Evolutionary conservation across 257 asterid genomes (phyloP).

Genomic region (Cynanchum wilfordii): DNA sequence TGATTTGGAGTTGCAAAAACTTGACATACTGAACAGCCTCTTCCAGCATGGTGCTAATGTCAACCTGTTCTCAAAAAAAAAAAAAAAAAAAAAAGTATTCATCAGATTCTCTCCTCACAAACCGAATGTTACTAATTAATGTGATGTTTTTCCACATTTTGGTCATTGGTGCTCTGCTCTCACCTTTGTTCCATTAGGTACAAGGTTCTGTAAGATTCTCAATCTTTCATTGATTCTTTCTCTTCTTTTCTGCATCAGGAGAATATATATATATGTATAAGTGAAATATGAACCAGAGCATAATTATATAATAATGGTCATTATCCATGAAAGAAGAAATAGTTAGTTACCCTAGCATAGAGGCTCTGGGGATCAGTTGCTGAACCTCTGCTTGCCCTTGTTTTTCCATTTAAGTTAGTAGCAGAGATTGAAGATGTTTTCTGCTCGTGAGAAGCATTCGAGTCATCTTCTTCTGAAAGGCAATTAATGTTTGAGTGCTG

Average conservation of each 20-base stretch:
- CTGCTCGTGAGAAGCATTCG: conserved; percentile 24
- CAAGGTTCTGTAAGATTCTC: conserved; percentile 74
- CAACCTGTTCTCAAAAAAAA: conserved; percentile 34
- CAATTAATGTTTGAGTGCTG: conserved; percentile 27
- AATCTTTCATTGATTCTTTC: conserved; percentile 71
- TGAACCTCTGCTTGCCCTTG: conserved; percentile 43
- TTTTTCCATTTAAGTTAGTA: conserved; percentile 27
- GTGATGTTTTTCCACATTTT: background rate
- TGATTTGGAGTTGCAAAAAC: conserved; percentile 76
- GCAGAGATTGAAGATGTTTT: conserved; percentile 16
- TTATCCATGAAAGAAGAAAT: background rate
- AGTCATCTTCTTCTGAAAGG: conserved; percentile 37
- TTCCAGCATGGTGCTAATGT: conserved; percentile 87
- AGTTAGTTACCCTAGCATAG: conserved; percentile 62
- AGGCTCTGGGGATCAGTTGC: conserved; percentile 84
- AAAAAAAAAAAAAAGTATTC: background rate
- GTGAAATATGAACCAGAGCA: too few relatives aligned
- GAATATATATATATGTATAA: background rate
- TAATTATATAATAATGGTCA: background rate
- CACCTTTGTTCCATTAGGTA: conserved; percentile 84
- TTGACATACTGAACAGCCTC: conserved; percentile 79
- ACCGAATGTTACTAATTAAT: background rate
- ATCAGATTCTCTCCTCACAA: background rate
- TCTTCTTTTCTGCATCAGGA: conserved; percentile 52
- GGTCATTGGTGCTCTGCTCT: too few relatives aligned